Base-by-base conservation (phyloP, 2,329 filamentous ascomycete species). In the Trichoderma afroharzianum region DNA sequence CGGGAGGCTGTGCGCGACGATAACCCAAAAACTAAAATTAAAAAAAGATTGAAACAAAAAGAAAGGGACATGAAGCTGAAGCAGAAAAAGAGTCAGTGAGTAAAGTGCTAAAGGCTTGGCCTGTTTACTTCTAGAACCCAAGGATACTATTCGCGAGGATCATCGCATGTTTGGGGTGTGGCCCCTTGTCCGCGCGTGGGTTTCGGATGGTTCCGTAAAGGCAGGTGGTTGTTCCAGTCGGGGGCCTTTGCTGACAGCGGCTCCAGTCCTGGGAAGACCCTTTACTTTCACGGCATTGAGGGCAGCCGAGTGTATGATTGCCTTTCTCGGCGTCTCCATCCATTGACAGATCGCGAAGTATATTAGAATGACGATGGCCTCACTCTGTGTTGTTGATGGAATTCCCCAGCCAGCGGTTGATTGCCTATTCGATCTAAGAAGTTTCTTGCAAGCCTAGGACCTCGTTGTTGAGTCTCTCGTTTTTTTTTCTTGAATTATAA, bases 161-260 rank as follows among this genome's bases (percentile, higher is more conserved):
- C 26, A 68, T 18, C 7, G 21, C 26, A 68, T 15, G 66, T 26
- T 30, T 30, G 14, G 36, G 63, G 14, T 36, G 12, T n/a, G 14
- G 18, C 26, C 36, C 66, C 36, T 33, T 61, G 66, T 47, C 47
- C 15, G 66, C 9, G 24, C 66, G n/a, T 68, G 66, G 55, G 66
- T 68, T 68, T 68, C 55, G 55, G 55, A 61, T 61, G 55, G 55
- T 33, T 68, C 66, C 55, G 36, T 59, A 68, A 59, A 68, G 66
- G 66, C 66, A 68, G 55, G 66, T 68, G 66, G 66, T 61, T 61
- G 66, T 68, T 68, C 61, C 66, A 68, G 66, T 50, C 55, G 39
- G 53, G 53, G 53, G 50, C 15, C 6, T 47, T 47, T 68, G 66
- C 36, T 68, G 66, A 68, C 66, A 18, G 53, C 24, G 28, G 55